Evolutionary conservation across 2,329 filamentous ascomycete genomes (phyloP).

Genomic region (Mariannaea sp.): DNA sequence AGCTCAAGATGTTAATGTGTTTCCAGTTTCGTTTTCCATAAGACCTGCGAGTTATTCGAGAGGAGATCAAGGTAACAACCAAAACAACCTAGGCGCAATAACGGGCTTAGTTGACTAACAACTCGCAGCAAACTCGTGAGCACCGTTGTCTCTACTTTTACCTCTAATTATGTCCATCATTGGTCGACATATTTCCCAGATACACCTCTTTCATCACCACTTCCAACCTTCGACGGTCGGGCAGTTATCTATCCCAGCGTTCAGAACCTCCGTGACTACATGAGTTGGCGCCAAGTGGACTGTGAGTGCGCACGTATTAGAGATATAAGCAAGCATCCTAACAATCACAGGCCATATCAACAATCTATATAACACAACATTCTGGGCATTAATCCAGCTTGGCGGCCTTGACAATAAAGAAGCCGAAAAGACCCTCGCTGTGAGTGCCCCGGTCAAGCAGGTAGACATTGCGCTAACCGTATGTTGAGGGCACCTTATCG

Average conservation of each 20-base stretch:
- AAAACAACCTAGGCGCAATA: neutral
- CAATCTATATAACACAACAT: conserved; percentile 97
- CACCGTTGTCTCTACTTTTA: conserved; percentile 91
- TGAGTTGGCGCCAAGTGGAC: conserved; percentile 96
- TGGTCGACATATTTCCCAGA: conserved; percentile 80
- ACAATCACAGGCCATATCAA: conserved; percentile 82
- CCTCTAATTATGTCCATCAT: conserved; percentile 81
- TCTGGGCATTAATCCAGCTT: conserved; percentile 84
- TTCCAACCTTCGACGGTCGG: conserved; percentile 91
- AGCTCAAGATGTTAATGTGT: conserved; percentile 12
- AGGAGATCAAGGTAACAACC: conserved; percentile 73
- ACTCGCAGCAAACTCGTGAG: conserved; percentile 79
- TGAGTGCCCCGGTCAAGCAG: conserved; percentile 42
- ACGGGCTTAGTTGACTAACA: conserved; percentile 15
- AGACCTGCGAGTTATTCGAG: conserved; percentile 81
- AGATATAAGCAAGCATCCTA: conserved; percentile 7
- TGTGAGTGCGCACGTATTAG: conserved; percentile 61
- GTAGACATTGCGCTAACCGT: conserved; percentile 24
- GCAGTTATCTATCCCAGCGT: conserved; percentile 87
- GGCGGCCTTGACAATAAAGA: conserved; percentile 77
- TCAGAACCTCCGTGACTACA: conserved; percentile 85
- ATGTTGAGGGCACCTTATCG: conserved; percentile 73
- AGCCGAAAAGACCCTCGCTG: conserved; percentile 80
- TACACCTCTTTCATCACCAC: conserved; percentile 69
- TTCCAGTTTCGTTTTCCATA: conserved; percentile 83